A percentile compares a stretch with the other conserved stretches of the same genome.
phyloP scores from a whole-genome alignment of 768 basidiomycete genomes.

The Leccinum uliginosum region DNA sequence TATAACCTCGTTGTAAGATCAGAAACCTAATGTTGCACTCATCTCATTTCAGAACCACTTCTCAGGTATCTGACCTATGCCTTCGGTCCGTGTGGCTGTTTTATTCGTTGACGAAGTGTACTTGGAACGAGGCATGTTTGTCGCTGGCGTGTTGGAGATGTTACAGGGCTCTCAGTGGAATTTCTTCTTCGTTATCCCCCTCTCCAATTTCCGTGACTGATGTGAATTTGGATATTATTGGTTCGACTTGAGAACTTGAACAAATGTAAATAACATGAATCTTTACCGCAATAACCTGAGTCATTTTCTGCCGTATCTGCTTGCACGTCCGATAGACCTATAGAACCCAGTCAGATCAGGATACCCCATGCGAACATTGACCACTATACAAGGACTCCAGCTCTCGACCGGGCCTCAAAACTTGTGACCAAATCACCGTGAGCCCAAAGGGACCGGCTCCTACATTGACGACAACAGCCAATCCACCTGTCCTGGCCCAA shows the following conservation, averaged over 20 bases:
- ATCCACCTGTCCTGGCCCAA: constrained; percentile 5
- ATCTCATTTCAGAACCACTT: not conserved
- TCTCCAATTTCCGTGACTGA: not conserved
- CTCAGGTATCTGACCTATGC: constrained; percentile 62
- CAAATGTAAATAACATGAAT: constrained; percentile 90
- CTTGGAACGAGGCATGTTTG: constrained; percentile 56
- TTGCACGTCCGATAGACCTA: not conserved
- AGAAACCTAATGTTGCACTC: not conserved
- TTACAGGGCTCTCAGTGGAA: constrained; percentile 88
- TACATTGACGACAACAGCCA: not conserved
- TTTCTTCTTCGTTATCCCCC: constrained; percentile 54
- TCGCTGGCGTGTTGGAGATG: constrained; percentile 70
- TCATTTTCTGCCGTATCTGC: constrained; percentile 9
- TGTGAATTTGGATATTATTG: constrained; percentile 21
- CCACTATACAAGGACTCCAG: constrained; percentile 68
- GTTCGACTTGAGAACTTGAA: constrained; percentile 84
- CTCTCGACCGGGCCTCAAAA: constrained; percentile 70
- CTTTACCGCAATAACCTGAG: constrained; percentile 85
- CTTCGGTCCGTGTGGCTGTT: constrained; percentile 79
- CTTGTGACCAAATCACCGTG: constrained; percentile 87
- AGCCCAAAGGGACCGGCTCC: constrained; percentile 33
- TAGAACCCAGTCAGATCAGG: constrained; percentile 62
- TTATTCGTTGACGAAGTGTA: constrained; percentile 50
- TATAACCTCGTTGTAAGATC: constrained; percentile 73
- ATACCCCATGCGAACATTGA: constrained; percentile 77